phyloP scores from a whole-genome alignment of 176 grass and related monocot genomes.

The Metroxylon sagu region DNA sequence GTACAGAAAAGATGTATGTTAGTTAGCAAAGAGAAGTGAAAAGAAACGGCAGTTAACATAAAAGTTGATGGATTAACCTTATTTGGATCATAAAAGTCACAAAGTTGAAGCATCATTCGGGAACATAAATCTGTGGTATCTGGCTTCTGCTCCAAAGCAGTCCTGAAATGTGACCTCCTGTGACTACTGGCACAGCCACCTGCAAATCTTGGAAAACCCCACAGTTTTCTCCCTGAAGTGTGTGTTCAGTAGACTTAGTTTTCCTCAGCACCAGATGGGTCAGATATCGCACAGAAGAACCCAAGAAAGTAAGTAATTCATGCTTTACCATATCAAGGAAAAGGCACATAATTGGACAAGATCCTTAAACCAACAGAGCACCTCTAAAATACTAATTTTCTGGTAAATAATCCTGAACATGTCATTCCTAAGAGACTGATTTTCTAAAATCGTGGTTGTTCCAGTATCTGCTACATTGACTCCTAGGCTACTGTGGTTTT shows the following conservation, averaged over 20 bases:
- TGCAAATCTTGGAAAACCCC: conserved; percentile 82
- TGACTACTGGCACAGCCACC: conserved; percentile 89
- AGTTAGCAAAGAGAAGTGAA: neutral
- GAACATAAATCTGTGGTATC: conserved; percentile 68
- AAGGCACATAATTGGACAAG: too few species aligned
- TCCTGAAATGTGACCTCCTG: conserved; percentile 30
- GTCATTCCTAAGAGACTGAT: too few species aligned
- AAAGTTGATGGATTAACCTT: conserved; percentile 46
- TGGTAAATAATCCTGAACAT: too few species aligned
- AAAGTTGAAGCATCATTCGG: conserved; percentile 80
- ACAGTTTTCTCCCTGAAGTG: conserved; percentile 70
- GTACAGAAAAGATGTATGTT: conserved; percentile 1
- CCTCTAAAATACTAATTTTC: too few species aligned
- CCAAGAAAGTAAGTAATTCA: neutral
- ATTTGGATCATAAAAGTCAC: conserved; percentile 53
- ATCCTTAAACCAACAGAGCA: too few species aligned
- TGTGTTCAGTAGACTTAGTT: too few species aligned
- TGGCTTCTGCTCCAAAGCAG: conserved; percentile 58
- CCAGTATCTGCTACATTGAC: too few species aligned
- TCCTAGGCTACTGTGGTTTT: too few species aligned
- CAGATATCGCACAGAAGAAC: neutral
- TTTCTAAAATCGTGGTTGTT: too few species aligned
- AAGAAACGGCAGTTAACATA: conserved; percentile 6
- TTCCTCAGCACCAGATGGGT: too few species aligned
- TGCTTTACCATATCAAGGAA: too few species aligned